These are phyloP conservation scores for Collybiopsis luxurians DNA, from an alignment of 768 basidiomycete genomes.

Conservation along the genomic window DNA sequence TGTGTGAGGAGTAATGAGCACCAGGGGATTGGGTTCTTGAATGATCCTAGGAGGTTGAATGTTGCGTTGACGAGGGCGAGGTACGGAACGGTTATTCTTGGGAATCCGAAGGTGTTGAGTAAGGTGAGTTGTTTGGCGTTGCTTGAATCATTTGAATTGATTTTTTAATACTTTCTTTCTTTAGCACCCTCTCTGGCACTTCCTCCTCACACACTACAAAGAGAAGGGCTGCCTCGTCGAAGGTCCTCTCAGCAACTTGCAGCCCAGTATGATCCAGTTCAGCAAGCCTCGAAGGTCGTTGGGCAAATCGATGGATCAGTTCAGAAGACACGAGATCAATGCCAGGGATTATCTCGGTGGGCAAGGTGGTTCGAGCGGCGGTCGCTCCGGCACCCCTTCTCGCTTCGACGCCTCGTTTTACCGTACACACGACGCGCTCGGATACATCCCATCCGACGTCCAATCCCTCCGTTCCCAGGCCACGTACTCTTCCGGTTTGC, in stretches of 20 bases:
- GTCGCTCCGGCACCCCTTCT: slow-evolving; percentile 86
- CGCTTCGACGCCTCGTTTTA: slow-evolving; percentile 97
- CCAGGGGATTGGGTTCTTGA: slow-evolving; percentile 98
- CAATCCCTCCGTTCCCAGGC: slow-evolving; percentile 97
- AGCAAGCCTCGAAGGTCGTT: slow-evolving; percentile 93
- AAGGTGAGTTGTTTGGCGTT: slow-evolving; percentile 66
- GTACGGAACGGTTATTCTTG: slow-evolving; percentile 98
- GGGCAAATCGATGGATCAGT: slow-evolving; percentile 88
- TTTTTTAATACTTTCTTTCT: too few relatives aligned
- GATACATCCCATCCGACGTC: slow-evolving; percentile 92
- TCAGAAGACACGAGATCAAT: slow-evolving; percentile 89
- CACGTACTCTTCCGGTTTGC: slow-evolving; percentile 89
- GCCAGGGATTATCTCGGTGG: slow-evolving; percentile 72
- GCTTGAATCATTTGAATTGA: too few relatives aligned
- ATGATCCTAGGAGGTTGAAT: slow-evolving; percentile 93
- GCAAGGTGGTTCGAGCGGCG: slow-evolving; percentile 22
- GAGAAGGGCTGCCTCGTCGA: slow-evolving; percentile 93
- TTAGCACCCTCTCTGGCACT: slow-evolving; percentile 98
- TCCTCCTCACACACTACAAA: slow-evolving; percentile 97
- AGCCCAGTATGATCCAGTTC: slow-evolving; percentile 99
- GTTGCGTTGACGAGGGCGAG: slow-evolving; percentile 97
- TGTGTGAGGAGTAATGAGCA: slow-evolving; percentile 99
- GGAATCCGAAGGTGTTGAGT: slow-evolving; percentile 99
- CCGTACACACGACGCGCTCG: slow-evolving; percentile 89
- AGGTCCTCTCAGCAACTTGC: slow-evolving; percentile 93